Conservation (phyloP, 192 early-diverging fungal species). For the Cetraspora pellucida region DNA sequence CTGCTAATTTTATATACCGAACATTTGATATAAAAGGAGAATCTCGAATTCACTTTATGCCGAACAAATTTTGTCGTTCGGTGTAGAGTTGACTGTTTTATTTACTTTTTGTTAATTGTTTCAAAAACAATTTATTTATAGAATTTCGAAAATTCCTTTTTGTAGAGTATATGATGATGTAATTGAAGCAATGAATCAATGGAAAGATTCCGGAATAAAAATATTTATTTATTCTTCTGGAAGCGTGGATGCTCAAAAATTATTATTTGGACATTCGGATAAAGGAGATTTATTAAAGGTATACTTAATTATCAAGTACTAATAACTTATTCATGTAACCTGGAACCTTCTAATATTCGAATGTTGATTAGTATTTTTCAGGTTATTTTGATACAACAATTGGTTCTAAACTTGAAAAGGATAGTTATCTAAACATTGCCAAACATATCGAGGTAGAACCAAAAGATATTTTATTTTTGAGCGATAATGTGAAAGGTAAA, state of each 20-base stretch:
- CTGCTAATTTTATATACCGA: too few species aligned
- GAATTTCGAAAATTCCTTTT: too few species aligned
- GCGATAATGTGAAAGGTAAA: constrained; percentile 81
- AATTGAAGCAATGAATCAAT: constrained; percentile 70
- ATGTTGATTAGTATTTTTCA: constrained; percentile 59
- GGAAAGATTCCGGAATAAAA: constrained; percentile 60
- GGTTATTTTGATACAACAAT: constrained; percentile 94
- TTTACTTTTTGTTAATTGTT: too few species aligned
- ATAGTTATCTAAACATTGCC: constrained; percentile 79
- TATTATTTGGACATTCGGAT: constrained; percentile 82
- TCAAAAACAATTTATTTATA: too few species aligned
- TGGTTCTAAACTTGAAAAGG: constrained; percentile 72
- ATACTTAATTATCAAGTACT: constrained; percentile 15
- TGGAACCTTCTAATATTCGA: neutral
- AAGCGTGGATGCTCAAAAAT: constrained; percentile 90
- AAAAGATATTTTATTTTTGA: constrained; percentile 77
- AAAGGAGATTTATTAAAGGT: constrained; percentile 75
- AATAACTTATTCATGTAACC: neutral
- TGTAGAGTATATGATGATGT: constrained; percentile 87
- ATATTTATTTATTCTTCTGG: constrained; percentile 98
- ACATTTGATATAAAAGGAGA: too few species aligned
- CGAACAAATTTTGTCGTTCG: too few species aligned
- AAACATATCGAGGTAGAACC: constrained; percentile 60
- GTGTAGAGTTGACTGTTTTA: too few species aligned
- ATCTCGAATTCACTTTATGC: too few species aligned